Evolutionary conservation across 805 yeast species (phyloP).

Genomic region (Candida insectalens): DNA sequence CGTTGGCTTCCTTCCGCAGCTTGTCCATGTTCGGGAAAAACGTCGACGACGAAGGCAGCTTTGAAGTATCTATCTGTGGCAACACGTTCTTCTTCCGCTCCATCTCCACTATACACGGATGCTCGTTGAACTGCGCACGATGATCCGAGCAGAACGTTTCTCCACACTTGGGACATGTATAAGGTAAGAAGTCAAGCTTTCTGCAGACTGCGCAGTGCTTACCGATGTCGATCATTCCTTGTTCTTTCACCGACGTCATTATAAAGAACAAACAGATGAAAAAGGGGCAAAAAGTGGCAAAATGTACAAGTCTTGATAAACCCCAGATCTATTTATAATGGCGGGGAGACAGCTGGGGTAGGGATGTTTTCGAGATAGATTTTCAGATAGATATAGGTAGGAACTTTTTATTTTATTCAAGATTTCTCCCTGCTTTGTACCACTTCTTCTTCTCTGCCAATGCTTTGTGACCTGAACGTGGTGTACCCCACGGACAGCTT

Average conservation of each 20-base stretch:
- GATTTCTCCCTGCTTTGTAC: not conserved
- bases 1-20: conserved; percentile 28
- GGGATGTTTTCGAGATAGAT: not conserved
- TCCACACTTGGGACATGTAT: conserved; percentile 33
- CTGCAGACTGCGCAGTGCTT: conserved; percentile 43
- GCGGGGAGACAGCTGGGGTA: too few relatives aligned
- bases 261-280: not conserved
- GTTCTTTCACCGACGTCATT: conserved; percentile 14
- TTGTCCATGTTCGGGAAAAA: conserved; percentile 44
- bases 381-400: not conserved
- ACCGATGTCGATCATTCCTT: conserved; percentile 46
- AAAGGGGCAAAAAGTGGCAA: too few relatives aligned
- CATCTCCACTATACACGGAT: conserved; percentile 16
- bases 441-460: conserved; percentile 14
- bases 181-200: conserved; percentile 50
- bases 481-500: conserved; percentile 59
- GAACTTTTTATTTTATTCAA: not conserved
- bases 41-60: conserved; percentile 32
- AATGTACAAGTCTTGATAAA: too few relatives aligned
- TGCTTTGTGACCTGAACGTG: conserved; percentile 61
- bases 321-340: too few relatives aligned
- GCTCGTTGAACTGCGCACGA: conserved; percentile 26
- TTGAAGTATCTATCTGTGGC: conserved; percentile 5
- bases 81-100: conserved; percentile 6
- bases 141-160: conserved; percentile 41